These are phyloP conservation scores for Trichoderma virens DNA, from an alignment of 495 filamentous ascomycete species.

Conservation along the genomic window DNA sequence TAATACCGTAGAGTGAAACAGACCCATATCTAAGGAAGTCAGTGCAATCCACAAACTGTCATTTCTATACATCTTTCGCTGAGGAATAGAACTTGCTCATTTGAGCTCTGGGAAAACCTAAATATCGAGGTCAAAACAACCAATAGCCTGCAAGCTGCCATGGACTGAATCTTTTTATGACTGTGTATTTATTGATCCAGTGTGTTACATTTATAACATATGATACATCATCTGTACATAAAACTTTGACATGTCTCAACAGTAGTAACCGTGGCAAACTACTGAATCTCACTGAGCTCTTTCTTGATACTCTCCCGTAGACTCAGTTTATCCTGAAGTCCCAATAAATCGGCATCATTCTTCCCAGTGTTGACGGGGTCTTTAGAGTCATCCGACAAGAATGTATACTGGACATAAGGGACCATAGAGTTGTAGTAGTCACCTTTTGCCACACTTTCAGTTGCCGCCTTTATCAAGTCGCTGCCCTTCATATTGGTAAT, in stretches of 20 bases:
- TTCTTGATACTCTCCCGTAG: not conserved
- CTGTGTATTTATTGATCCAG: no score
- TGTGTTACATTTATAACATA: not conserved
- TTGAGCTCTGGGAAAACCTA: no score
- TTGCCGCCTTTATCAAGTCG: not conserved
- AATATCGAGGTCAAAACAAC: no score
- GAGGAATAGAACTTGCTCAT: no score
- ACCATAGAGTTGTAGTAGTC: not conserved
- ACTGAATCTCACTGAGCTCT: not conserved
- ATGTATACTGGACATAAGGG: not conserved
- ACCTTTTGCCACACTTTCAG: not conserved
- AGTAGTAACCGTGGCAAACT: not conserved
- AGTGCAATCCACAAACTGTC: no score
- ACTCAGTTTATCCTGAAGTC: not conserved
- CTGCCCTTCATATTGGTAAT: slow-evolving; percentile 11
- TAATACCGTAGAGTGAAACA: no score
- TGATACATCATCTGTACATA: no score
- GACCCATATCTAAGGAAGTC: no score
- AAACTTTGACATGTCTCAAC: not conserved
- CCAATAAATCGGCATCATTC: not conserved
- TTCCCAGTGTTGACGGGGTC: not conserved
- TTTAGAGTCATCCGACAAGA: not conserved
- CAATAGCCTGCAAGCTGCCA: no score
- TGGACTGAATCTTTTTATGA: no score
- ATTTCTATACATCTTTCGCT: no score